Evolutionary conservation across 2,329 filamentous ascomycete genomes (phyloP).

Genomic region (Blastomyces silverae): DNA sequence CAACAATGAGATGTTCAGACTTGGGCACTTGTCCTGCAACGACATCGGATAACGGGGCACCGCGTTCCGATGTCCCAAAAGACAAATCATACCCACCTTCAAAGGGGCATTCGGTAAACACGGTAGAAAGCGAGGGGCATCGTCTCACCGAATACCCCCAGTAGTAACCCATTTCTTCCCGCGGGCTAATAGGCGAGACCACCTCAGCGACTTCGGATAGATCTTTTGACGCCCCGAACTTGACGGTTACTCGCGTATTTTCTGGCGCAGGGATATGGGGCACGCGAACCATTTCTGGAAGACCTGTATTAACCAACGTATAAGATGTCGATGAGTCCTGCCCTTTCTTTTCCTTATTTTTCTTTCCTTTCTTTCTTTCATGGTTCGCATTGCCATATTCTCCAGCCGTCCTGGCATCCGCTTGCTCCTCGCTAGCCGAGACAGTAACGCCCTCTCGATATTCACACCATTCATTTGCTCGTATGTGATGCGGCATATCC

Average conservation of each 20-base stretch:
- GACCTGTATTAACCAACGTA: slow-evolving; percentile 47
- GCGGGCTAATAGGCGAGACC: slow-evolving; percentile 61
- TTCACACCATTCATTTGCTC: slow-evolving; percentile 66
- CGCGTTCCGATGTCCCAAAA: slow-evolving; percentile 76
- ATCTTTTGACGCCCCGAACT: slow-evolving; percentile 47
- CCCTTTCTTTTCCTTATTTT: slow-evolving; percentile 34
- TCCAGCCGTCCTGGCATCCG: neutral
- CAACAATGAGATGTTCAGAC: slow-evolving; percentile 62
- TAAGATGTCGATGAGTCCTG: slow-evolving; percentile 16
- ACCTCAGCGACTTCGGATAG: slow-evolving; percentile 47
- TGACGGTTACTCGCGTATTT: slow-evolving; percentile 67
- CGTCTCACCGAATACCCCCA: slow-evolving; percentile 74
- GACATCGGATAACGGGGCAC: slow-evolving; percentile 44
- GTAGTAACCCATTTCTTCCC: slow-evolving; percentile 72
- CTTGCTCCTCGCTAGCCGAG: slow-evolving; percentile 36
- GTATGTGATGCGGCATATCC: slow-evolving; percentile 78
- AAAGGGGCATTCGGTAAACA: slow-evolving; percentile 71
- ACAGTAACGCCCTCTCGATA: slow-evolving; percentile 72
- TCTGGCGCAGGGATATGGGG: slow-evolving; percentile 54
- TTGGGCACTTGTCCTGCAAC: slow-evolving; percentile 41
- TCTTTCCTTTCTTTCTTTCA: slow-evolving; percentile 12
- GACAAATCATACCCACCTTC: slow-evolving; percentile 74
- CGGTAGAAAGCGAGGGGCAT: slow-evolving; percentile 58
- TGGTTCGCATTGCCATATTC: neutral
- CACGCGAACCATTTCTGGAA: slow-evolving; percentile 47